A percentile compares a stretch with the other conserved stretches of the same genome.
Evolutionary conservation across 1,284 basidiomycete genomes (phyloP).

Genomic region (Macrocystidia cucumis): DNA sequence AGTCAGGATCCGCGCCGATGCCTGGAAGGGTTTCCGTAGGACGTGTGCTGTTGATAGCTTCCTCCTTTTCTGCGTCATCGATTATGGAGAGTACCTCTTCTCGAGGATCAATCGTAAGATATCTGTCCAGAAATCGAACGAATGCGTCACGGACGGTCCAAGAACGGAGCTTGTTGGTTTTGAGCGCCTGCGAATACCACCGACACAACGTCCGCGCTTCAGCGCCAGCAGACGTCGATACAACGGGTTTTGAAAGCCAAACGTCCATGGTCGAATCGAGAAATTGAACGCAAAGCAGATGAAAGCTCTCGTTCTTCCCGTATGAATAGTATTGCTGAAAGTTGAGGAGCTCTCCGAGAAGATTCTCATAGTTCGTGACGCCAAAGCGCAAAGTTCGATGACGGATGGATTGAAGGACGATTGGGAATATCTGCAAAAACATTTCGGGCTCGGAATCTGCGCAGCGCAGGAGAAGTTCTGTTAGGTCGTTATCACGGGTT

Average conservation of each 20-base stretch:
- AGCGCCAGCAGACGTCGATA: conserved; percentile 31
- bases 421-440: conserved; percentile 50
- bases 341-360: conserved; percentile 47
- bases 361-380: conserved; percentile 36
- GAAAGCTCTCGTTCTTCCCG: conserved; percentile 45
- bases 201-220: conserved; percentile 41
- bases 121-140: conserved; percentile 58
- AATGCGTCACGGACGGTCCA: conserved; percentile 70
- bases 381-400: conserved; percentile 49
- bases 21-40: no score
- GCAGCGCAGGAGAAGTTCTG: conserved; percentile 48
- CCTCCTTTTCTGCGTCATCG: neutral
- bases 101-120: conserved; percentile 53
- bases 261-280: conserved; percentile 56
- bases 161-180: conserved; percentile 37
- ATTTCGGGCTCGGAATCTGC: conserved; percentile 32
- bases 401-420: conserved; percentile 49
- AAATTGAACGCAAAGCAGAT: conserved; percentile 51
- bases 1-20: conserved; percentile 65
- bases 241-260: conserved; percentile 41
- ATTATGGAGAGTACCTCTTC: conserved; percentile 34
- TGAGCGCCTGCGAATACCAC: conserved; percentile 43
- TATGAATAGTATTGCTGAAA: conserved; percentile 55
- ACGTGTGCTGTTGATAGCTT: no score
- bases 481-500: conserved; percentile 56